Conservation (phyloP, 345 rosid species). For the Salix viminalis region DNA sequence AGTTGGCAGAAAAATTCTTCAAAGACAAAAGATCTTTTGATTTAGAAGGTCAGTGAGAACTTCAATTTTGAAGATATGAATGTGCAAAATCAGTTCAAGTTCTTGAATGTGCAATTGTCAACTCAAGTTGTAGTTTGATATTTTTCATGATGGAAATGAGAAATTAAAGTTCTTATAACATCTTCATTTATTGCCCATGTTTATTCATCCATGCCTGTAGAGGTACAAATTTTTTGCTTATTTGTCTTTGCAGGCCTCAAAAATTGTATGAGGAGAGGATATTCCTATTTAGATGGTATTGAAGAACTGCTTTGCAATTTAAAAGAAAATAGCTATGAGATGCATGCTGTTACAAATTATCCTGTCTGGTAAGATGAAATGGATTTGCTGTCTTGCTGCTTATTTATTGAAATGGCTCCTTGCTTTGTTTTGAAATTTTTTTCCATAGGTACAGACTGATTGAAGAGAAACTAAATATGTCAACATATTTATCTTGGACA, state of each 20-base stretch:
- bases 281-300: slow-evolving; percentile 71
- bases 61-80: background rate
- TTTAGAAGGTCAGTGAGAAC: slow-evolving; percentile 58
- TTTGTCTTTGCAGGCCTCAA: slow-evolving; percentile 57
- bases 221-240: slow-evolving; percentile 9
- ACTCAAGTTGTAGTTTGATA: background rate
- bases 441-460: slow-evolving; percentile 62
- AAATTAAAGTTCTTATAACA: background rate
- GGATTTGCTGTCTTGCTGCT: background rate
- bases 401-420: slow-evolving; percentile 9
- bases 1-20: slow-evolving; percentile 71
- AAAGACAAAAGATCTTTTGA: slow-evolving; percentile 78
- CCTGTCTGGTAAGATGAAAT: slow-evolving; percentile 61
- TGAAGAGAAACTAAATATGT: slow-evolving; percentile 69
- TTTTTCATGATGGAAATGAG: background rate
- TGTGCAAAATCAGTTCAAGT: background rate
- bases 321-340: slow-evolving; percentile 54
- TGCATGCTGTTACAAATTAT: slow-evolving; percentile 92
- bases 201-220: background rate
- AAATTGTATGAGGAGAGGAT: slow-evolving; percentile 64
- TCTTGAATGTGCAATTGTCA: background rate
- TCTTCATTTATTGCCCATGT: background rate
- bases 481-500: slow-evolving; percentile 82
- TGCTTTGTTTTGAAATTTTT: slow-evolving; percentile 5
- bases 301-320: slow-evolving; percentile 57